These are phyloP conservation scores for Besnoitia besnoiti DNA, from an alignment of 169 alveolate genomes.

Conservation along the genomic window DNA sequence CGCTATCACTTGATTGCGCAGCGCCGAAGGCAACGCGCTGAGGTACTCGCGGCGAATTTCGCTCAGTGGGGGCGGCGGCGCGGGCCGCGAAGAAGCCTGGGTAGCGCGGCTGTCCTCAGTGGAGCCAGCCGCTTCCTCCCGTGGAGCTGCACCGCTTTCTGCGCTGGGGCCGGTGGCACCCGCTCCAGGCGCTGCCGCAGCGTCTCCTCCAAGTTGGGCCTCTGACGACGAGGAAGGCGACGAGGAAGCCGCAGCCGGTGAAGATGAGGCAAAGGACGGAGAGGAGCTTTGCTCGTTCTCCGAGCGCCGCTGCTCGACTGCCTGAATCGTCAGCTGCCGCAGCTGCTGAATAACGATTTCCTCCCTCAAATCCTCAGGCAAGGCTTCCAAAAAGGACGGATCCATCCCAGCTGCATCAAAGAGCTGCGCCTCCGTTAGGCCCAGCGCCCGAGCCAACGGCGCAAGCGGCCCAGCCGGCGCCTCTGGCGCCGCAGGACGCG, in stretches of 20 bases:
- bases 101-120: not conserved
- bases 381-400: slow-evolving; percentile 74
- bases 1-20: slow-evolving; percentile 58
- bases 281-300: slow-evolving; percentile 18
- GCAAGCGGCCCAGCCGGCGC: slow-evolving; percentile 37
- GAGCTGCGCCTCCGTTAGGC: slow-evolving; percentile 64
- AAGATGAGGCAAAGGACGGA: not conserved
- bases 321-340: slow-evolving; percentile 58
- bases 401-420: slow-evolving; percentile 71
- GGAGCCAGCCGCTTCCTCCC: slow-evolving; percentile 1
- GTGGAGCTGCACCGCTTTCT: slow-evolving; percentile 5
- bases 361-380: slow-evolving; percentile 70
- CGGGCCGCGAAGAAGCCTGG: not conserved
- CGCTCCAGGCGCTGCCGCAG: not conserved
- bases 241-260: not conserved
- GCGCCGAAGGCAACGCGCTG: slow-evolving; percentile 65
- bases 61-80: slow-evolving; percentile 42
- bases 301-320: slow-evolving; percentile 59
- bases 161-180: not conserved
- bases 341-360: slow-evolving; percentile 71
- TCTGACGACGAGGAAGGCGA: not conserved
- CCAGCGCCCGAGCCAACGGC: slow-evolving; percentile 57
- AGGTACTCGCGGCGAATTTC: slow-evolving; percentile 53
- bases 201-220: not conserved
- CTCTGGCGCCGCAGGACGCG: slow-evolving; percentile 19